These are phyloP conservation scores for Pholiota molesta DNA, from an alignment of 768 basidiomycete species.

Conservation along the genomic window DNA sequence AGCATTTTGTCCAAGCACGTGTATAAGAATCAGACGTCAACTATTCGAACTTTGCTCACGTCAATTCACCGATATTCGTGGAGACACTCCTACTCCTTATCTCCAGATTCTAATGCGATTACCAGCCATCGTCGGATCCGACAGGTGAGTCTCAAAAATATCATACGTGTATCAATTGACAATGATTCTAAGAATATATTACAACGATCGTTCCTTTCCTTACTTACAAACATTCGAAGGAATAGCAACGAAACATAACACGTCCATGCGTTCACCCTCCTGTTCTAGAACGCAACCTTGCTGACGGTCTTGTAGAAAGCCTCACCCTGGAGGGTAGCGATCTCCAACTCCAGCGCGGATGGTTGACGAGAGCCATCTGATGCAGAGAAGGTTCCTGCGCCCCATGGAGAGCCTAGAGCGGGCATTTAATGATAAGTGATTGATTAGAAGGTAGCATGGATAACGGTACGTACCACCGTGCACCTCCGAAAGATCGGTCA, in stretches of 20 bases:
- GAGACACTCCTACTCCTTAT: too few species aligned
- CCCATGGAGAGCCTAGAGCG: slow-evolving; percentile 69
- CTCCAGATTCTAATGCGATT: too few species aligned
- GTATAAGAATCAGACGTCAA: too few species aligned
- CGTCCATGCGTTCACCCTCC: too few species aligned
- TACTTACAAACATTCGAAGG: not conserved
- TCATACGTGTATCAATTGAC: not conserved
- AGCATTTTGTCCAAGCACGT: too few species aligned
- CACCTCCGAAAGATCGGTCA: slow-evolving; percentile 50
- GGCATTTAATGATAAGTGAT: not conserved
- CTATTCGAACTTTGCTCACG: too few species aligned
- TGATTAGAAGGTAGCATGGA: not conserved
- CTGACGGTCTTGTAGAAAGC: slow-evolving; percentile 54
- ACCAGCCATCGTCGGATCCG: not conserved
- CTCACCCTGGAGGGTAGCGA: slow-evolving; percentile 57
- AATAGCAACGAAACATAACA: not conserved
- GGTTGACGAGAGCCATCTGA: slow-evolving; percentile 54
- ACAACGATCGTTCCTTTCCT: not conserved
- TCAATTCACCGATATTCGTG: too few species aligned
- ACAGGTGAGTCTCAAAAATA: not conserved
- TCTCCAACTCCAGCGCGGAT: slow-evolving; percentile 50
- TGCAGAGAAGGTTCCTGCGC: slow-evolving; percentile 67
- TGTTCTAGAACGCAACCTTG: slow-evolving; percentile 25
- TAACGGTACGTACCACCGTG: slow-evolving; percentile 56
- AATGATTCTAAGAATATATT: not conserved